These are phyloP conservation scores for Lasiosphaeriaceae sp. DNA, from an alignment of 495 filamentous ascomycete genomes.

Conservation along the genomic window DNA sequence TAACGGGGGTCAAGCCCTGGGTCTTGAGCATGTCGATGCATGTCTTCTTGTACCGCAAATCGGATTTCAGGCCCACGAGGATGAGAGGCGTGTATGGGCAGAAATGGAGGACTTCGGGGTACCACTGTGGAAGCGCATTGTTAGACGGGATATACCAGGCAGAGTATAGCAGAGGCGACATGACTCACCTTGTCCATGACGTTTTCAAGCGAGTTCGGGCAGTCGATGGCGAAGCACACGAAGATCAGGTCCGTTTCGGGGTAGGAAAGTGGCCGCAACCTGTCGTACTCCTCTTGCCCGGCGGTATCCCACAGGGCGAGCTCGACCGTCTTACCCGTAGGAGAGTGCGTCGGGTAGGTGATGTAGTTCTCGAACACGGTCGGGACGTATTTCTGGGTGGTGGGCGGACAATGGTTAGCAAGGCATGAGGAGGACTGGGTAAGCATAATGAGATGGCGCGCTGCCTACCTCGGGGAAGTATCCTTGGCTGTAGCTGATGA, in stretches of 20 bases:
- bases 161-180: no score
- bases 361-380: constrained; percentile 99
- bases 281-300: constrained; percentile 97
- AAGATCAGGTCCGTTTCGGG: constrained; percentile 97
- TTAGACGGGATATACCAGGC: no score
- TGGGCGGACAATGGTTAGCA: constrained; percentile 6
- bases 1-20: constrained; percentile 93
- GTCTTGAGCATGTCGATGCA: constrained; percentile 98
- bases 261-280: constrained; percentile 90
- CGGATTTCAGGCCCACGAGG: constrained; percentile 92
- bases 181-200: constrained; percentile 97
- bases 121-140: constrained; percentile 65
- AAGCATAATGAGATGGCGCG: no score
- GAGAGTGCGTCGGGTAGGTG: constrained; percentile 83
- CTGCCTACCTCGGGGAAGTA: constrained; percentile 95
- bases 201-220: constrained; percentile 95
- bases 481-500: constrained; percentile 97
- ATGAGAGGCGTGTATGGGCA: constrained; percentile 95
- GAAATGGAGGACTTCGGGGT: constrained; percentile 97
- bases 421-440: neutral
- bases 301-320: constrained; percentile 98
- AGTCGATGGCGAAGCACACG: constrained; percentile 99
- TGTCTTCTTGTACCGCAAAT: constrained; percentile 86
- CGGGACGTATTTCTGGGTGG: constrained; percentile 90
- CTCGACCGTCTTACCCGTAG: constrained; percentile 88